Evolutionary conservation across 768 basidiomycete genomes (phyloP).

Genomic region (Leccinum subtestaceum): DNA sequence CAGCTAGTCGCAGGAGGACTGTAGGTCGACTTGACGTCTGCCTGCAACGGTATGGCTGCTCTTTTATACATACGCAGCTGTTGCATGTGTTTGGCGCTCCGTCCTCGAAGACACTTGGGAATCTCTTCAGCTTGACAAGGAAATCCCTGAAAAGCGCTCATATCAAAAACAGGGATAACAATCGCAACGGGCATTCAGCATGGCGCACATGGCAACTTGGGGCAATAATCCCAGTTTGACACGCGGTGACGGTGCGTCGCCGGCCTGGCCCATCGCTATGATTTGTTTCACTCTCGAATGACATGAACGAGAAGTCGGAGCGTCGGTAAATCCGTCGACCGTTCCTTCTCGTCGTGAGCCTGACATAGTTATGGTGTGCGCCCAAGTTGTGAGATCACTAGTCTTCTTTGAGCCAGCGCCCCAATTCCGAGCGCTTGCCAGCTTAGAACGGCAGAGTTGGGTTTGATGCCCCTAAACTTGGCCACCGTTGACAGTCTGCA

Average conservation of each 20-base stretch:
- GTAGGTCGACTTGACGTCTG: not conserved
- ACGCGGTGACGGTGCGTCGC: not conserved
- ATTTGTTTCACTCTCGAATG: not conserved
- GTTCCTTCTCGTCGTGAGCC: not conserved
- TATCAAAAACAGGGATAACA: not conserved
- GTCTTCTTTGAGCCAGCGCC: not conserved
- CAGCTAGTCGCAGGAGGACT: not conserved
- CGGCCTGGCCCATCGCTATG: not conserved
- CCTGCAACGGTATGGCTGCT: not conserved
- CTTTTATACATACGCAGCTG: conserved; percentile 16
- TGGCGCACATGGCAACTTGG: not conserved
- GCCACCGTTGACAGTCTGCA: not conserved
- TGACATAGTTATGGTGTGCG: not conserved
- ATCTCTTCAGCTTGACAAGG: not conserved
- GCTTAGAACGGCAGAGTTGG: not conserved
- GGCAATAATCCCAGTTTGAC: not conserved
- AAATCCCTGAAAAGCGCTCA: not conserved
- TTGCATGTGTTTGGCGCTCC: not conserved
- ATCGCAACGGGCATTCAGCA: not conserved
- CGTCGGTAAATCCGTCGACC: not conserved
- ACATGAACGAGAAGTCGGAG: not conserved
- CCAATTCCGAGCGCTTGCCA: not conserved
- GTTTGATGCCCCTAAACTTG: not conserved
- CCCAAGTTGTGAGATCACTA: not conserved
- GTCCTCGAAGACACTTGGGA: not conserved